Conservation (phyloP, 805 yeast genomes). For the Suhomyces xylopsoci region DNA sequence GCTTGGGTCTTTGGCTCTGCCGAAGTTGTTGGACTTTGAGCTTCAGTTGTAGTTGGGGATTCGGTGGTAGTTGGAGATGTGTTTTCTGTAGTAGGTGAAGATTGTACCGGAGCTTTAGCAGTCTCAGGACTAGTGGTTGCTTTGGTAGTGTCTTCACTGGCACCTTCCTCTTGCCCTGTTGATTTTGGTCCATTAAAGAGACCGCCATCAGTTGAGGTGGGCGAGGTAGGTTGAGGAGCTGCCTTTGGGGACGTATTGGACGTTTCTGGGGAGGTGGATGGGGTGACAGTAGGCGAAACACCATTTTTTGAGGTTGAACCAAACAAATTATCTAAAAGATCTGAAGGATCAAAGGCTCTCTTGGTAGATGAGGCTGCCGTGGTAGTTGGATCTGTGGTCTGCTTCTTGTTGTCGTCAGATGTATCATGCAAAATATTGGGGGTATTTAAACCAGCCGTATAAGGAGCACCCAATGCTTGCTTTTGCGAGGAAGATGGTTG, state of each 20-base stretch:
- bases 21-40: not conserved
- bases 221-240: not conserved
- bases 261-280: not conserved
- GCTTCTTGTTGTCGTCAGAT: not conserved
- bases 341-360: not conserved
- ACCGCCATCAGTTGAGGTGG: not conserved
- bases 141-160: not conserved
- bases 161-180: not conserved
- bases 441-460: not conserved
- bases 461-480: conserved; percentile 1
- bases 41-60: not conserved
- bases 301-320: not conserved
- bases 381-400: not conserved
- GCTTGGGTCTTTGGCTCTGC: not conserved
- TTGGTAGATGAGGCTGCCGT: not conserved
- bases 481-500: not conserved
- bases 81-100: not conserved
- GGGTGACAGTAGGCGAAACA: not conserved
- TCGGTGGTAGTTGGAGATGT: not conserved
- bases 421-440: not conserved
- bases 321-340: not conserved
- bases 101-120: not conserved
- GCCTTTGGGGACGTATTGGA: not conserved
- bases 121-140: not conserved
- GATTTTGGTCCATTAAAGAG: not conserved